Percentiles rank a stretch among this genome's conserved stretches.
phyloP scores from a whole-genome alignment of 345 rosid genomes.

The Eucalyptus camaldulensis region DNA sequence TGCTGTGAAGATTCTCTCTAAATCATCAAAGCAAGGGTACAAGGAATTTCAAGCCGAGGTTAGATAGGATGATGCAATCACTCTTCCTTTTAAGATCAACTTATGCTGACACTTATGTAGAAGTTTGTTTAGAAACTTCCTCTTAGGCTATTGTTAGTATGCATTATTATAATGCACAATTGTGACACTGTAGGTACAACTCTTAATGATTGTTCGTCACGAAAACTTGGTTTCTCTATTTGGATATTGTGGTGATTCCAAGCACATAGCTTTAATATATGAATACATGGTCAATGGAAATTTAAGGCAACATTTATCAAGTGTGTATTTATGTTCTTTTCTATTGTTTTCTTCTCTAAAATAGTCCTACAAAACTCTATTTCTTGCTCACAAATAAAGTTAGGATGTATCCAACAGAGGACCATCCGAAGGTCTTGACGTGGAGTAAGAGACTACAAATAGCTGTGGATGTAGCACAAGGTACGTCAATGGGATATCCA shows the following conservation, averaged over 20 bases:
- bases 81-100: background rate
- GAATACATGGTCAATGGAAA: conserved; percentile 27
- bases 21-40: conserved; percentile 10
- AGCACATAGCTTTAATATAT: conserved; percentile 8
- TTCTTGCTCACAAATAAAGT: background rate
- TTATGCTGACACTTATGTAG: background rate
- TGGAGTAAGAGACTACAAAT: conserved; percentile 16
- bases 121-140: background rate
- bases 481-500: background rate
- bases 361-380: background rate
- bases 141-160: background rate
- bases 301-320: conserved; percentile 8
- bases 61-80: background rate
- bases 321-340: background rate
- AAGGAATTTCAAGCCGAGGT: conserved; percentile 22
- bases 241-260: conserved; percentile 16
- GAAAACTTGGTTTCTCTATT: conserved; percentile 8
- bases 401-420: background rate
- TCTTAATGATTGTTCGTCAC: conserved; percentile 12
- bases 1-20: conserved; percentile 13
- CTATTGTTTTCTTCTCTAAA: background rate
- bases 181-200: background rate
- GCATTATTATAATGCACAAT: background rate
- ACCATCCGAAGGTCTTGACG: background rate
- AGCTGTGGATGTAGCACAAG: conserved; percentile 27